Conservation (phyloP, 139 green algal species). For the Penium margaritaceum region DNA sequence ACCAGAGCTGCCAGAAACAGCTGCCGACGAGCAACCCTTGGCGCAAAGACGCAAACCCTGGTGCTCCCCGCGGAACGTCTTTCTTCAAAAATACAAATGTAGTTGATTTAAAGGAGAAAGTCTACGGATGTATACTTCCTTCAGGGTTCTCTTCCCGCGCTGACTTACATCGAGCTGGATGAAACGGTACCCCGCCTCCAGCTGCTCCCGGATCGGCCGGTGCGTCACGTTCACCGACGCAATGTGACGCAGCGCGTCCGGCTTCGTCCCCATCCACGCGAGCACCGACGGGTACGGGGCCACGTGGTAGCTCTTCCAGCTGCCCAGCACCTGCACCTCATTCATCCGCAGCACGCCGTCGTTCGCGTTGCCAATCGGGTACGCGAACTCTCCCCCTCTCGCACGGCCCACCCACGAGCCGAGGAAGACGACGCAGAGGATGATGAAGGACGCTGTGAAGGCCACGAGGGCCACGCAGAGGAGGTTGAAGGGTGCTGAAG, state of each 20-base stretch:
- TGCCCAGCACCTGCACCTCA: constrained; percentile 2
- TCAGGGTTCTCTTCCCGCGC: too few relatives aligned
- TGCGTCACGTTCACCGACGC: not conserved
- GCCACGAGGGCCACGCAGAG: not conserved
- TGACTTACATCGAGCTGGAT: not conserved
- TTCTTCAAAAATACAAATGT: too few relatives aligned
- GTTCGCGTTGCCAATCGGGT: too few relatives aligned
- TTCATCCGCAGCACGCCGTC: constrained; percentile 4
- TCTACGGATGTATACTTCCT: too few relatives aligned
- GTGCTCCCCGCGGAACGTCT: too few relatives aligned
- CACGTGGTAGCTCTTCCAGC: not conserved
- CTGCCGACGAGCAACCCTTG: too few relatives aligned
- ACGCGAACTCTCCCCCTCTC: not conserved
- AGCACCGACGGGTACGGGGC: not conserved
- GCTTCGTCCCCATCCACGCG: not conserved
- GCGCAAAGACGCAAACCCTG: too few relatives aligned
- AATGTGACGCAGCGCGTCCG: not conserved
- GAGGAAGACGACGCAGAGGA: not conserved
- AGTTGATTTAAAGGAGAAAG: too few relatives aligned
- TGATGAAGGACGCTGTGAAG: not conserved
- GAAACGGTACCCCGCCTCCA: not conserved
- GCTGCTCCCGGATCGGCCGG: not conserved
- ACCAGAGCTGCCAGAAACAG: too few relatives aligned
- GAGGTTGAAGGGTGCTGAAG: not conserved
- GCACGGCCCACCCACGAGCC: not conserved